Conservation (phyloP, 352 stramenopile species). For the Phytophthora tubulina region DNA sequence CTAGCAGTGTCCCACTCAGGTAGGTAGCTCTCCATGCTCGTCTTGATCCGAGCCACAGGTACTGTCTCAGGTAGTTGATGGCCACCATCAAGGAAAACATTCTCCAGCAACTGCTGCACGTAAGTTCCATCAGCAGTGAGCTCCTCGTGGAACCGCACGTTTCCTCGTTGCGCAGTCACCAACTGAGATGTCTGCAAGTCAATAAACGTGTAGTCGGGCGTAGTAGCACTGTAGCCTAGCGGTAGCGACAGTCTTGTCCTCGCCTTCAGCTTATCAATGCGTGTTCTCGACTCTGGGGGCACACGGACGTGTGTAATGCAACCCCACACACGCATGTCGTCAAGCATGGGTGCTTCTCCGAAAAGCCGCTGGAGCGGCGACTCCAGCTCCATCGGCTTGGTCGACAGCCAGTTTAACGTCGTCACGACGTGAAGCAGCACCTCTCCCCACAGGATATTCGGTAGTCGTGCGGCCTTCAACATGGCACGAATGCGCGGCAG, state of each 20-base stretch:
- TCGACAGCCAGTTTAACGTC: slow-evolving; percentile 8
- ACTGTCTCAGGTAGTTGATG: slow-evolving; percentile 9
- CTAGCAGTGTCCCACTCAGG: background rate
- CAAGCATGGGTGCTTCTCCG: background rate
- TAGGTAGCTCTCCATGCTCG: slow-evolving; percentile 13
- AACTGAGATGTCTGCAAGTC: slow-evolving; percentile 4
- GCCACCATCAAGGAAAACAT: slow-evolving; percentile 1
- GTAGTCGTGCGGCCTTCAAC: background rate
- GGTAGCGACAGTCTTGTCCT: slow-evolving; percentile 5
- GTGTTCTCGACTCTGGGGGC: slow-evolving; percentile 4
- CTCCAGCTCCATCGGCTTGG: slow-evolving; percentile 1
- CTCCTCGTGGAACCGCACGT: slow-evolving; percentile 13
- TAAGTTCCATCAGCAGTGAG: slow-evolving; percentile 11
- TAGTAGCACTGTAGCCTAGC: slow-evolving; percentile 8
- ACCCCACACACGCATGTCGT: slow-evolving; percentile 13
- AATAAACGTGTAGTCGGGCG: slow-evolving; percentile 16
- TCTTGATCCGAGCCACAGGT: slow-evolving; percentile 10
- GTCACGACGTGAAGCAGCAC: slow-evolving; percentile 7
- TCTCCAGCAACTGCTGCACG: slow-evolving; percentile 7
- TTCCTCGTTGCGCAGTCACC: slow-evolving; percentile 1
- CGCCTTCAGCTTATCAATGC: slow-evolving; percentile 11
- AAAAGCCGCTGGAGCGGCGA: background rate
- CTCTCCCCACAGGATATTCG: slow-evolving; percentile 11
- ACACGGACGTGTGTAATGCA: slow-evolving; percentile 17
- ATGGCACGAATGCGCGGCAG: slow-evolving; percentile 1